Conservation (phyloP, 2,329 filamentous ascomycete genomes). For the Monilinia fructicola region DNA sequence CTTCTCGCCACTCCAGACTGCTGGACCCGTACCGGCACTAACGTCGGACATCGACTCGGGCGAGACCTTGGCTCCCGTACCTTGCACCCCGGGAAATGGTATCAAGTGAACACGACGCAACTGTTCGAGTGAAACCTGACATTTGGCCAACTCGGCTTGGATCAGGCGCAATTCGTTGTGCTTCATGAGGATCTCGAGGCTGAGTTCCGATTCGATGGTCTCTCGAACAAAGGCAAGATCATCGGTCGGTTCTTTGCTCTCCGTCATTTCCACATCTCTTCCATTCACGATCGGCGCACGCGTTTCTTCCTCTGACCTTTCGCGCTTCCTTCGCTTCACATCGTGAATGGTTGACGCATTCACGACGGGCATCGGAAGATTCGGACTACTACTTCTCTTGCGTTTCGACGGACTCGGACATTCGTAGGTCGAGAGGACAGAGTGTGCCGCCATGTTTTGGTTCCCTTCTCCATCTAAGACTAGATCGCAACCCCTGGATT, state of each 20-base stretch:
- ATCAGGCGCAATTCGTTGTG: constrained; percentile 92
- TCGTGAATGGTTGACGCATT: constrained; percentile 32
- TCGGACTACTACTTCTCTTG: constrained; percentile 32
- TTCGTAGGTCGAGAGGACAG: constrained; percentile 32
- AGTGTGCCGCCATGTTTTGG: constrained; percentile 43
- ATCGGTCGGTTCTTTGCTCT: constrained; percentile 27
- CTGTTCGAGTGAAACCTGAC: constrained; percentile 89
- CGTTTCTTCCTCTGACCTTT: constrained; percentile 26
- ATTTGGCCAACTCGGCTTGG: constrained; percentile 94
- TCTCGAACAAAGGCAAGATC: constrained; percentile 40
- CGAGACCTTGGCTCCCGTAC: constrained; percentile 44
- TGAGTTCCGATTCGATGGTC: constrained; percentile 77
- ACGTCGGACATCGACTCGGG: constrained; percentile 69
- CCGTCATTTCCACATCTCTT: constrained; percentile 29
- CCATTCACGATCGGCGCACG: constrained; percentile 7
- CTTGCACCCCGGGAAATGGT: constrained; percentile 75
- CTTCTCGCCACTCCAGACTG: constrained; percentile 62
- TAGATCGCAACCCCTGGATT: constrained; percentile 57
- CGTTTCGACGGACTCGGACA: constrained; percentile 33
- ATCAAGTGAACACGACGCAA: constrained; percentile 88
- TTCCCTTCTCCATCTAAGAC: constrained; percentile 46
- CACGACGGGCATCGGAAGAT: constrained; percentile 25
- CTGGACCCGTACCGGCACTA: constrained; percentile 70
- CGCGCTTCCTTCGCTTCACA: constrained; percentile 40
- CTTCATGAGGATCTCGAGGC: constrained; percentile 88